Evolutionary conservation across 225 moss, liverwort and hornwort genomes (phyloP), one percentile per base, ranked within the genome.

Genomic region (Pseudisothecium myosuroides): DNA sequence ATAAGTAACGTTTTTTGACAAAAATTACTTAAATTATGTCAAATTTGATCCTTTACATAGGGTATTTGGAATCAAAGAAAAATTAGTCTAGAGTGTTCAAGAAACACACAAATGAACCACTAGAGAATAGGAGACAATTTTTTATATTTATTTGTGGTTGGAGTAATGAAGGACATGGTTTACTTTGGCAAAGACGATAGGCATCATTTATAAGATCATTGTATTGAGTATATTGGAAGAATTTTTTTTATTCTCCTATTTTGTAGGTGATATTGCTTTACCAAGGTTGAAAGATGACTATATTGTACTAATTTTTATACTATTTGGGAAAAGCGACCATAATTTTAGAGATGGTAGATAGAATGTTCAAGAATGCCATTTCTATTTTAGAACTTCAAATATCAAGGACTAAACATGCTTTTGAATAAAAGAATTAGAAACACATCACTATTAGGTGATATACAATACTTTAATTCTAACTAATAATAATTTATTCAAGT

Each of bases 111-210:
- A 75, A 32, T 49, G 19, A 32, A 50, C 19, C 1, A 31, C 7
- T 32, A 49, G 8, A 50, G 1, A 26, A 71, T 26, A 71, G 14
- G 41, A 71, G 8, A 8, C 14, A 13, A 21, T 8, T 18, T 47
- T 31, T 13, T 43, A 72, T 9, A 72, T 72, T 28, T 45, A 17
- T 43, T 5, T 0, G 1, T 45, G 0, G 10, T 72, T 71, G 41
- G 26, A 2, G 8, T 41, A 26, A 14, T 72, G 17, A 72, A 2
- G 10, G 16, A 17, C 1, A 72, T 28, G 10, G 0, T 28, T 27
- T 27, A 10, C 7, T 41, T 0, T 43, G 1, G 1, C 8, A 72
- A 43, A 27, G 39, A 43, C 43, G 15, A 43, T 1, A 26, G 0
- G 49, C 7, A 4, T 31, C 49, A 49, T 31, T 45, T 4, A 19